Evolutionary conservation across 1,139 yeast species (phyloP), one percentile per base, ranked within the genome.

Genomic region (Lodderomyces margitis): DNA sequence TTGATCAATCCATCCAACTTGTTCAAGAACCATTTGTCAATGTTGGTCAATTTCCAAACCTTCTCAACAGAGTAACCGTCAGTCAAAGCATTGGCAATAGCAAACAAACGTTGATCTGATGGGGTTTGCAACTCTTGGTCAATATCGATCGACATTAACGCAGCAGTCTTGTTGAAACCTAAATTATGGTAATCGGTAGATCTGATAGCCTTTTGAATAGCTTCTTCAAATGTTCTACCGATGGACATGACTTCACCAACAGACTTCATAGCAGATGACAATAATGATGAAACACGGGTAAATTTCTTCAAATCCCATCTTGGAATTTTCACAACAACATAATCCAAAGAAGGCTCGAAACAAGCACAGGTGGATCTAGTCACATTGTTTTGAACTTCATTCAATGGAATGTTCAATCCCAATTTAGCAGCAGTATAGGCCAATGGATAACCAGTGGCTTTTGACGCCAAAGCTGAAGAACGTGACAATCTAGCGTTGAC

Each of bases 211-310:
- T 92, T 92, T 70, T 92, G 98, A 50, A 92, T 87, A 33, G 98
- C 96, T 66, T 92, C 98, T 68, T 92, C 98, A 55, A 92, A 92
- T 12, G 96, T 92, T 68, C 98, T 80, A 61, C 98, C 98, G 63
- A 92, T 89, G 50, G 95, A 80, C 98, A 92, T 92, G 45, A 92
- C 98, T 68, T 92, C 98, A 74, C 98, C 98, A 48, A 92, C 98
- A 52, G 97, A 89, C 69, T 92, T 92, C 98, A 92, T 92, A 36
- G 96, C 83, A 5, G 98, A 91, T 30, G 43, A 42, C 37, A 46
- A 42, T 16, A 42, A 45, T 30, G 46, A 36, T 34, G 44, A 42
- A 20, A 46, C 47, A 78, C 44, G 91, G 81, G 39, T 95, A 85
- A 41, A 92, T 71, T 92, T 92, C 75, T 87, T 85, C 68, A 92